Evolutionary conservation across 768 basidiomycete genomes (phyloP).

Genomic region (Xerocomellus amylosporus): DNA sequence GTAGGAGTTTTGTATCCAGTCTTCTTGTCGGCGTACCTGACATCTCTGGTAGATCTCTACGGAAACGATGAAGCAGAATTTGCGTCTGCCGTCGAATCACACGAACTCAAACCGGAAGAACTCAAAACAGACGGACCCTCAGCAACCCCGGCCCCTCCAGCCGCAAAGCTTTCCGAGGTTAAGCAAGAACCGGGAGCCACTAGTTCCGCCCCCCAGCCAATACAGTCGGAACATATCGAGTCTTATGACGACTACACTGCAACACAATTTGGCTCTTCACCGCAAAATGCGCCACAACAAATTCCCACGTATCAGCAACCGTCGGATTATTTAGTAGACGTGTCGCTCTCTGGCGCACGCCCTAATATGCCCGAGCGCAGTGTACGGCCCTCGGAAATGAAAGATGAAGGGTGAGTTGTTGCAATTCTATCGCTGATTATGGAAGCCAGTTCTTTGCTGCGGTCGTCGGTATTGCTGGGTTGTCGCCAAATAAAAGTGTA

Average conservation of each 20-base stretch:
- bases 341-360: slow-evolving; percentile 36
- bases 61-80: slow-evolving; percentile 60
- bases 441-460: slow-evolving; percentile 11
- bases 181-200: slow-evolving; percentile 18
- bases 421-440: slow-evolving; percentile 8
- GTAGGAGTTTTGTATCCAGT: slow-evolving; percentile 38
- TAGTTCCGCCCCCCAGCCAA: slow-evolving; percentile 7
- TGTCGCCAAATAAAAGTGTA: slow-evolving; percentile 35
- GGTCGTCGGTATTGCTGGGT: slow-evolving; percentile 26
- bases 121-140: slow-evolving; percentile 27
- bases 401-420: slow-evolving; percentile 93
- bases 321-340: slow-evolving; percentile 46
- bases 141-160: slow-evolving; percentile 18
- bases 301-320: slow-evolving; percentile 80
- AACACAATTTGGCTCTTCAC: slow-evolving; percentile 32
- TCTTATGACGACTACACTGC: slow-evolving; percentile 15
- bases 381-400: slow-evolving; percentile 86
- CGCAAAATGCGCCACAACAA: slow-evolving; percentile 54
- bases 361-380: slow-evolving; percentile 54
- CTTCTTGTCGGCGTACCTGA: neutral
- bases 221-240: slow-evolving; percentile 13
- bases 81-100: slow-evolving; percentile 43
- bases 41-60: slow-evolving; percentile 58
- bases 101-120: slow-evolving; percentile 32
- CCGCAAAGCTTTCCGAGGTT: slow-evolving; percentile 19